Base-by-base conservation (phyloP, 2,329 filamentous ascomycete species). In the Scytalidium lignicola region DNA sequence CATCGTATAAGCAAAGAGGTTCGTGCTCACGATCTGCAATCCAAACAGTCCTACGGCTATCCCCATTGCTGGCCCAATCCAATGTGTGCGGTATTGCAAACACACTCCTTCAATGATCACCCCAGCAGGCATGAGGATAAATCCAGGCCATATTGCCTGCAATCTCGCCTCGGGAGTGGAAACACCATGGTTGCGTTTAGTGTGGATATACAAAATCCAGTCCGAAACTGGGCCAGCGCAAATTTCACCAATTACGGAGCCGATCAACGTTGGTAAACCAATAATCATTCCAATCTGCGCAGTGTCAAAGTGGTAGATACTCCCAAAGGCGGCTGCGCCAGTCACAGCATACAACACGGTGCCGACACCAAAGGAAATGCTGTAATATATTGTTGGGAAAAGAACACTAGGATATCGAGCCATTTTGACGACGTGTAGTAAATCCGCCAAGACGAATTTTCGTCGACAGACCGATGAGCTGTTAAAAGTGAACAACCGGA, bases 301-400 rank as follows among this genome's bases (percentile, higher is more conserved):
- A 3, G 22, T 41, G 23, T 46, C 18, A 39, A 32, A 17, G 22
- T 46, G 18, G 20, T 21, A 39, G 9, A 47, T 22, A 12, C 19
- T 41, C 13, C 8, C 54, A 37, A 37, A 37, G n/a, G 32, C 32
- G 8, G 32, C 10, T 5, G 32, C 32, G 15, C 32, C 32, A 13
- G 64, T 66, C 2, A 65, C 64, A n/a, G 64, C 64, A 9, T 60
- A 59, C 9, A 66, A 52, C 26, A 66, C 63, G 20, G 58, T 58
- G 9, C 59, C 59, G 44, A 65, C 65, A 18, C 61, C 63, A 47
- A 64, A 67, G 49, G 60, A 56, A 8, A 61, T 54, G n/a, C 54
- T 54, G 47, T 65, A 67, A 46, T 65, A 67, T 6, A 65, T 48
- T 2, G 60, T 61, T 1, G 64, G 62, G 47, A 66, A 63, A 6